Base-by-base conservation (phyloP, 2,329 filamentous ascomycete species). In the Cercospora berteroae region DNA sequence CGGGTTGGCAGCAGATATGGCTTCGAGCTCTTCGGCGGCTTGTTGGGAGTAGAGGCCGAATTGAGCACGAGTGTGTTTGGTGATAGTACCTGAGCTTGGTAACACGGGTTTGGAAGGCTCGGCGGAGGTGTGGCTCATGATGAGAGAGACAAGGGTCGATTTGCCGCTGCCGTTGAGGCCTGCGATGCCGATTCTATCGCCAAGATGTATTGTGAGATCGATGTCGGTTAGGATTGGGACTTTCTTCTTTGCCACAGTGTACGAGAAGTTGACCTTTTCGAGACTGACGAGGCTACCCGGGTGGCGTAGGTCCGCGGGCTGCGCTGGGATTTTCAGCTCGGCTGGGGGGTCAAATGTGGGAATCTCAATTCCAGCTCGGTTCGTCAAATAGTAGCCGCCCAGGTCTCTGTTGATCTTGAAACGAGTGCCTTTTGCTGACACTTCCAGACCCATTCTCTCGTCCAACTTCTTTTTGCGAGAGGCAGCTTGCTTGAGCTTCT, bases 91-190 rank as follows among this genome's bases (percentile, higher is more conserved):
- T 2, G 84, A 82, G 0, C 85, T 86, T 0, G 90, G 88, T 5
- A 81, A 81, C 1, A 84, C 78, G 6, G 59, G n/a, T 18, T 66
- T 67, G 4, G 56, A 44, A 4, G 48, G 18, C 13, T 44, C 64
- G 8, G 65, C 31, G 4, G 61, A 36, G 13, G 84, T 83, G 25
- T 65, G 63, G 0, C 85, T 87, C n/a, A 89, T 88, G 2, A 94
- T 84, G 4, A 94, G 80, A 58, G 87, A 88, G 66, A 94, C 83
- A 9, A 96, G 82, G 0, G 92, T 95, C 1, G 91, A 92, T 78
- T 96, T 96, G 2, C 93, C 93, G 0, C 88, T 86, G 1, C 92
- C 93, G 76, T 96, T 96, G 52, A 95, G 82, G 0, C 92, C 93
- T 25, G 92, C 83, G 48, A 96, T 84, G 0, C 91, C 92, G 25